Evolutionary conservation across 768 basidiomycete genomes (phyloP).

Genomic region (Bullera alba): DNA sequence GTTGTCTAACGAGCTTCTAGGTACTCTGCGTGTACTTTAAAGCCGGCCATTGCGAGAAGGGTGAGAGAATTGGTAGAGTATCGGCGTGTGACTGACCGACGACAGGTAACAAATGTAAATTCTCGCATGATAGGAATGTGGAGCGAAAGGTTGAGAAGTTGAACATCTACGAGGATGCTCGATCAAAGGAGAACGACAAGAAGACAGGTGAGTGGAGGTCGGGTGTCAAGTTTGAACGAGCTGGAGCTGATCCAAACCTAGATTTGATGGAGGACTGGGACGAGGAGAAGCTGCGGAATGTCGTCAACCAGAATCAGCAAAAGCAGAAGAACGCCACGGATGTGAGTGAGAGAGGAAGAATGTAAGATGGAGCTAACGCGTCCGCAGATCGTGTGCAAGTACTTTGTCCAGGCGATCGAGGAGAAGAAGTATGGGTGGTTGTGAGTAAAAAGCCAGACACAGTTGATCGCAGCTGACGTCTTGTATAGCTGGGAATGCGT

Average conservation of each 20-base stretch:
- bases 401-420: conserved; percentile 94
- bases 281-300: conserved; percentile 82
- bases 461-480: not conserved
- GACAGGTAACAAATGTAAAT: conserved; percentile 64
- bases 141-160: conserved; percentile 91
- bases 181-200: conserved; percentile 62
- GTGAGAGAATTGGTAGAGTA: conserved; percentile 39
- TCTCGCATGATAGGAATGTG: conserved; percentile 85
- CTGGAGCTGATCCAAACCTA: conserved; percentile 42
- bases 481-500: conserved; percentile 47
- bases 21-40: conserved; percentile 88
- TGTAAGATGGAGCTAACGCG: not conserved
- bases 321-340: conserved; percentile 90
- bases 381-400: conserved; percentile 96
- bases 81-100: not conserved
- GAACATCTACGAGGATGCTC: conserved; percentile 80
- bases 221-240: not conserved
- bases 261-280: conserved; percentile 99
- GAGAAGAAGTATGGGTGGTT: conserved; percentile 61
- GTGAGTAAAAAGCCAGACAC: conserved; percentile 39
- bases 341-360: conserved; percentile 48
- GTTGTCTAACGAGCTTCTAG: not conserved
- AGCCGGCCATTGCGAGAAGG: conserved; percentile 88
- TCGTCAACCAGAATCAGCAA: conserved; percentile 65
- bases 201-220: conserved; percentile 52